Evolutionary conservation across 2,329 filamentous ascomycete species (phyloP).

Genomic region (Hortaea werneckii): DNA sequence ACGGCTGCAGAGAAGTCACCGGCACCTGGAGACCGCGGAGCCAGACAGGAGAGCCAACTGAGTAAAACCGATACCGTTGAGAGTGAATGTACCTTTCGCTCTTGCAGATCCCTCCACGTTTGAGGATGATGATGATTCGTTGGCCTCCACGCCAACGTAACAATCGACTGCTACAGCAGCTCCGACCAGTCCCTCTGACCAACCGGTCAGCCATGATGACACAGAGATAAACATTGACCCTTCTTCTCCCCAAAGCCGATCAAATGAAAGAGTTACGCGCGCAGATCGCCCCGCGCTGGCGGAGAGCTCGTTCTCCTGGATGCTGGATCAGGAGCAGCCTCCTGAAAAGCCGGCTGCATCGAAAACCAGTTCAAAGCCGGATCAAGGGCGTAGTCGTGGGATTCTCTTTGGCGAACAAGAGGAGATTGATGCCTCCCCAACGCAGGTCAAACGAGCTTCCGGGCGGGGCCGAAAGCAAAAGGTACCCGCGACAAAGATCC

Average conservation of each 20-base stretch:
- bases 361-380: neutral
- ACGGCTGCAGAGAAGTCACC: neutral
- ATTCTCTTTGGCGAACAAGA: neutral
- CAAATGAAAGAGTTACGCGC: too few relatives aligned
- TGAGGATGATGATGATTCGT: neutral
- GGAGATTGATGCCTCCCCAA: neutral
- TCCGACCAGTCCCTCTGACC: too few relatives aligned
- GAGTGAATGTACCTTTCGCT: neutral
- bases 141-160: neutral
- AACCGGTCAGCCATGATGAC: too few relatives aligned
- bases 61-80: too few relatives aligned
- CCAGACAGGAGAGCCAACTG: too few relatives aligned
- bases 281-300: slow-evolving; percentile 49
- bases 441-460: neutral
- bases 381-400: neutral
- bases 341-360: neutral
- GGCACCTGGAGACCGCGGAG: too few relatives aligned
- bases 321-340: slow-evolving; percentile 43
- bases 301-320: slow-evolving; percentile 67
- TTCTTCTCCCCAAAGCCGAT: too few relatives aligned
- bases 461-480: neutral
- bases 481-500: neutral
- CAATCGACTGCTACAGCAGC: neutral
- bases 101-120: neutral
- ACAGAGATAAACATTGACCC: too few relatives aligned